Evolutionary conservation across 2,329 filamentous ascomycete genomes (phyloP).

Genomic region (Amauroascus verrucosus): DNA sequence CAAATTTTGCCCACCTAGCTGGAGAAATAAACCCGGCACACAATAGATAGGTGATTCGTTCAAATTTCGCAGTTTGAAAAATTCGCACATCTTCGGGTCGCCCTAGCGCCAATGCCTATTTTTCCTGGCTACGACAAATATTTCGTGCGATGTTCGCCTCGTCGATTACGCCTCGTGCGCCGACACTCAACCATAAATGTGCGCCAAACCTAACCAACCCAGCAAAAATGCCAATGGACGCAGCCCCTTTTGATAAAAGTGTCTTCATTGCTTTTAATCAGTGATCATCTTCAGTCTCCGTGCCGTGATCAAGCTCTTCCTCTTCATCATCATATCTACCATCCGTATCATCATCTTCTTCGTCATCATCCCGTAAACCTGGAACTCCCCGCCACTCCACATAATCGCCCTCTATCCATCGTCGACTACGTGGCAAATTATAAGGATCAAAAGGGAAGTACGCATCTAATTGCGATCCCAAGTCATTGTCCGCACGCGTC

Average conservation of each 20-base stretch:
- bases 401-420: constrained; percentile 80
- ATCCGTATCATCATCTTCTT: constrained; percentile 45
- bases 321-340: constrained; percentile 21
- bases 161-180: too few species aligned
- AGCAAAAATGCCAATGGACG: background rate
- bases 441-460: constrained; percentile 99
- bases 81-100: too few species aligned
- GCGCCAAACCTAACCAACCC: background rate
- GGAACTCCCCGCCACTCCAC: constrained; percentile 67
- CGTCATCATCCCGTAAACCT: constrained; percentile 52
- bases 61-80: too few species aligned
- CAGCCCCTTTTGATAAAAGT: background rate
- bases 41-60: too few species aligned
- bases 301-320: constrained; percentile 27
- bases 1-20: too few species aligned
- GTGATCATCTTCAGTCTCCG: constrained; percentile 28
- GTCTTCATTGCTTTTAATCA: background rate
- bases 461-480: constrained; percentile 74
- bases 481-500: constrained; percentile 54
- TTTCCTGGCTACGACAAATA: background rate
- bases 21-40: too few species aligned
- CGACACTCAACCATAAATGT: too few species aligned
- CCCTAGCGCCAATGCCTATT: background rate
- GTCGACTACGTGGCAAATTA: constrained; percentile 72
- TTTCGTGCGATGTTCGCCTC: too few species aligned